Conservation (phyloP, 495 filamentous ascomycete species). For the Hypoxylon cercidicola region DNA sequence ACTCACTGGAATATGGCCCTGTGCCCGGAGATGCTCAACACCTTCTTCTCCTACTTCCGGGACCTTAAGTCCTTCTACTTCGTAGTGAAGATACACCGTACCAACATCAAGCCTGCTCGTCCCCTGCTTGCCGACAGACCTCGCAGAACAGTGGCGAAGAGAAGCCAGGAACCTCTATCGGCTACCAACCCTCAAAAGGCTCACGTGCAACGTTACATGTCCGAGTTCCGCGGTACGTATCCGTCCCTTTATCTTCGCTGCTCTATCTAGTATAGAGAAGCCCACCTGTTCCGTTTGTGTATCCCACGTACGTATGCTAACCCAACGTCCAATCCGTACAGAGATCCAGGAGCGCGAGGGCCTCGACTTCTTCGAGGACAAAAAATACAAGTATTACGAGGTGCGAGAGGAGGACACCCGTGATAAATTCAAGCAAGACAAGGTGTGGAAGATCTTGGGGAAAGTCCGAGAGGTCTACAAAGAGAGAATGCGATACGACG, state of each 20-base stretch:
- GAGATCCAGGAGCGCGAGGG: slow-evolving; percentile 7
- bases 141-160: too few species aligned
- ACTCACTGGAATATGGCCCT: neutral
- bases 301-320: slow-evolving; percentile 12
- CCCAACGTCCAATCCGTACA: slow-evolving; percentile 1
- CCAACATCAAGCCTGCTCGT: neutral
- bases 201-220: neutral
- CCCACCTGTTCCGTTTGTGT: neutral
- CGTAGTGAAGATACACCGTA: slow-evolving; percentile 16
- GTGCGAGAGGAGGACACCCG: slow-evolving; percentile 6
- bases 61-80: slow-evolving; percentile 40
- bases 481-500: neutral
- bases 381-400: slow-evolving; percentile 8
- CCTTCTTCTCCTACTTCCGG: slow-evolving; percentile 36
- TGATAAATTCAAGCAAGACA: neutral
- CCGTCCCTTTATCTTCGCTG: neutral
- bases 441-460: neutral
- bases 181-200: too few species aligned
- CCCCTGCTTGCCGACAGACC: too few species aligned
- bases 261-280: neutral
- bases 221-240: slow-evolving; percentile 18
- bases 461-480: too few species aligned
- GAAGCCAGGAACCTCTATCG: too few species aligned
- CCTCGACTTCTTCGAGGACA: slow-evolving; percentile 9
- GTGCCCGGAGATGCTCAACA: slow-evolving; percentile 25